These are phyloP conservation scores for Aristolochia fimbriata DNA, from an alignment of 164 flowering plant species.

Conservation along the genomic window DNA sequence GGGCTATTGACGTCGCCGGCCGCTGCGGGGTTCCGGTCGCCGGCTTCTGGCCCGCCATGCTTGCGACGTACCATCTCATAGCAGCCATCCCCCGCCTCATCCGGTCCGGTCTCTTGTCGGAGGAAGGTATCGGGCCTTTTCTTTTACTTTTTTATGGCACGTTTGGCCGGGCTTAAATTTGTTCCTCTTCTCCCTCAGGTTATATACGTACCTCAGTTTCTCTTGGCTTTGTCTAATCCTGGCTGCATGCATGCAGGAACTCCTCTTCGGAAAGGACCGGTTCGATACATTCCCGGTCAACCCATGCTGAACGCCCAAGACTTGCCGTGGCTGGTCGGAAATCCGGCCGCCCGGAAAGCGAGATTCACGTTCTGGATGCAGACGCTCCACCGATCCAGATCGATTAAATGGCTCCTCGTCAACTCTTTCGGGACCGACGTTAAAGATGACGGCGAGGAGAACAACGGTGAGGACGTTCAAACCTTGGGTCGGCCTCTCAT, in stretches of 20 bases:
- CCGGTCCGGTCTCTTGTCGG: conserved; percentile 35
- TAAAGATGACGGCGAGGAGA: too few species aligned
- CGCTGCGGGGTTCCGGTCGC: conserved; percentile 34
- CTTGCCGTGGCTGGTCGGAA: conserved; percentile 77
- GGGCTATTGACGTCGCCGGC: conserved; percentile 51
- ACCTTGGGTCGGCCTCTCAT: background rate
- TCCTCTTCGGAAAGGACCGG: conserved; percentile 24
- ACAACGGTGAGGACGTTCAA: too few species aligned
- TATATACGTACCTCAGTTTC: too few species aligned
- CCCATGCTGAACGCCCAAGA: conserved; percentile 33
- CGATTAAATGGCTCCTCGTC: conserved; percentile 39
- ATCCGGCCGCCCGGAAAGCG: conserved; percentile 21
- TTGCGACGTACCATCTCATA: conserved; percentile 49
- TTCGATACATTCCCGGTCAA: conserved; percentile 21
- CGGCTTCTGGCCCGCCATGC: conserved; percentile 92
- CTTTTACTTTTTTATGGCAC: too few species aligned
- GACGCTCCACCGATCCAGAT: conserved; percentile 33
- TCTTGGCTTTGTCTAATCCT: too few species aligned
- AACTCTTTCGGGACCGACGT: conserved; percentile 70
- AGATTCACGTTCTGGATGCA: conserved; percentile 66
- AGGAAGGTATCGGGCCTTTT: conserved; percentile 51
- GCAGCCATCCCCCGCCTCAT: conserved; percentile 53
- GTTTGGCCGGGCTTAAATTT: too few species aligned
- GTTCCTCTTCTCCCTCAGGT: too few species aligned
- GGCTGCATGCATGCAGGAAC: conserved; percentile 34